A percentile compares a stretch with the other conserved stretches of the same genome.
phyloP scores from a whole-genome alignment of 2,329 filamentous ascomycete species.

The Neocucurbitaria cava region DNA sequence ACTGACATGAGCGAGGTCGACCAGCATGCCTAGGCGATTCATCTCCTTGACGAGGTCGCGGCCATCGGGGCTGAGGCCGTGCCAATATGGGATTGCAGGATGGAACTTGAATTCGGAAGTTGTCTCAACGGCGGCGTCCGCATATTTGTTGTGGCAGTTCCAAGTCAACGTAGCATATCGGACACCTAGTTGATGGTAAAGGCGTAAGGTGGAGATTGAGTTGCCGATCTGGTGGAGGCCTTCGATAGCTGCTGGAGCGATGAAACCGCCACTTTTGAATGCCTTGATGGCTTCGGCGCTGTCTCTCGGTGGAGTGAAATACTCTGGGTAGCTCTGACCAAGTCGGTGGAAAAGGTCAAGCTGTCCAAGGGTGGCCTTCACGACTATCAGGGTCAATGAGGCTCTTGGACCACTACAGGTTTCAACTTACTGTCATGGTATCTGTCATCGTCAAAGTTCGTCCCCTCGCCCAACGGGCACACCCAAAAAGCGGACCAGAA shows the following conservation, averaged over 20 bases:
- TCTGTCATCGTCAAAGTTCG: conserved; percentile 75
- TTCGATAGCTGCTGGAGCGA: conserved; percentile 49
- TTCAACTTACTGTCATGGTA: conserved; percentile 68
- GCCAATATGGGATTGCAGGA: conserved; percentile 65
- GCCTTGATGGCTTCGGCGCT: conserved; percentile 67
- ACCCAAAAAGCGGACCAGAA: conserved; percentile 90
- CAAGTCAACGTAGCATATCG: conserved; percentile 90
- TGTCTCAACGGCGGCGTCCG: conserved; percentile 77
- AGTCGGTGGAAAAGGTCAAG: conserved; percentile 76
- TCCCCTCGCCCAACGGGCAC: conserved; percentile 71
- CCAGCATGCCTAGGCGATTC: conserved; percentile 94
- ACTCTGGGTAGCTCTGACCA: conserved; percentile 66
- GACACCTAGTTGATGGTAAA: conserved; percentile 79
- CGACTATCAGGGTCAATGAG: conserved; percentile 52
- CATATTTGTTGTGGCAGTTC: conserved; percentile 91
- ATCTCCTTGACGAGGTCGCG: conserved; percentile 79
- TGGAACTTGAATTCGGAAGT: conserved; percentile 50
- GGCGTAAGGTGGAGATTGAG: conserved; percentile 74
- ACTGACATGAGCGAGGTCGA: conserved; percentile 82
- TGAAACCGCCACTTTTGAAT: conserved; percentile 47
- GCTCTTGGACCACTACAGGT: neutral
- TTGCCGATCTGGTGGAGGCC: conserved; percentile 95
- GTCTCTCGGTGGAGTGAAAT: conserved; percentile 71
- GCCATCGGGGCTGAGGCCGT: conserved; percentile 76
- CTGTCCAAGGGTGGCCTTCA: conserved; percentile 74